Base-by-base conservation (phyloP, 352 stramenopile species). In the Phytophthora parvispora region DNA sequence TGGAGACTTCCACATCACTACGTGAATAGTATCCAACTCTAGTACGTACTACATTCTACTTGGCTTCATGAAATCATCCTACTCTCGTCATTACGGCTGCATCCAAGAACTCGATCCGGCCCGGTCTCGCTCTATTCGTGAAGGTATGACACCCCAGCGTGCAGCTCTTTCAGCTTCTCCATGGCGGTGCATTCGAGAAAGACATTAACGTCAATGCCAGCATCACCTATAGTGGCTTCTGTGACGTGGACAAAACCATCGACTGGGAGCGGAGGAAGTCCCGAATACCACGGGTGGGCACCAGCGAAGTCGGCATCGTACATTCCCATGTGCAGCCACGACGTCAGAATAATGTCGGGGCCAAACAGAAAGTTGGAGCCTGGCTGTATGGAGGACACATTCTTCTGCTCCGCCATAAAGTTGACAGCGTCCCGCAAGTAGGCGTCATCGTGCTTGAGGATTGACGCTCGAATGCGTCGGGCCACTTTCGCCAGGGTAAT, bases 271-370 rank as follows among this genome's bases (percentile, higher is more conserved):
- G 38, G 43, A 16, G 79, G 81, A 20, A 74, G 34, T 3, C 68
- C 74, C 4, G 66, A 70, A 18, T 78, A 78, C 62, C 61, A 75
- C 13, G 79, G 67, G 43, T 31, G 68, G 13, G 72, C 60, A 5
- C 65, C 64, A 6, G 72, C 72, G 65, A 90, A 88, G 29, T 86
- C 72, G 3, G 82, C 77, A 18, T 88, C 75, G 67, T 88, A 90
- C 79, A 87, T 88, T 25, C 79, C 82, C 49, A 78, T 81, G 48
- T 78, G 74, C 29, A 66, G 63, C 79, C 79, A 88, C 24, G 75
- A 90, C 9, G 79, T 90, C 69, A 81, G 81, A 69, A 86, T 84
- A 50, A 87, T 50, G 40, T 88, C 81, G 0, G 72, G 64, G 0
- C 81, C 81, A 29, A 88, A 80, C 49, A 82, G 75, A 49, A 87